Base-by-base conservation (phyloP, 768 basidiomycete species). In the Phylloporus arenicola region DNA sequence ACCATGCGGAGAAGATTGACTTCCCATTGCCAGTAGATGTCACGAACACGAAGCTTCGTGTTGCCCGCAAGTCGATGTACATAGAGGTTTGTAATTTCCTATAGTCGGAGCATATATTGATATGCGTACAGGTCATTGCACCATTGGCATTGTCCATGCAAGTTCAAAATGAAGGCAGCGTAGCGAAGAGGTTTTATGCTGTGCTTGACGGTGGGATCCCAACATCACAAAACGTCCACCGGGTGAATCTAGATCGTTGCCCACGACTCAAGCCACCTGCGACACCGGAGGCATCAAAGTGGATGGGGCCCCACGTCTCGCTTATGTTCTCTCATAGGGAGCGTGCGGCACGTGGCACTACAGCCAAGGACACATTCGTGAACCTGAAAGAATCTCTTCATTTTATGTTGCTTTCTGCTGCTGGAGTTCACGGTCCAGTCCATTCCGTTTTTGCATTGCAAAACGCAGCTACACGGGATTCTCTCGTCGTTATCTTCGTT, bases 11-110 rank as follows among this genome's bases (percentile, higher is more conserved):
- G 44, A 43, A 48, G 30, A 50, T 80, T 7, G 8, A 42, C 1
- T 80, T 71, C 39, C 79, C 78, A 0, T 72, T 76, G 40, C 76
- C 77, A 9, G 62, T 82, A 10, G 57, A 72, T 29, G 67, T 68
- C 5, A 51, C 56, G 17, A 64, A 66, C 14, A 45, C 61, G 2
- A 78, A 69, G 55, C 57, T 75, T 10, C 72, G 78, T 5, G 56
- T 82, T 30, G 81, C 82, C 9, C 71, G 81, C 34, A 80, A 77
- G 54, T 83, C 80, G 1, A 69, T 61, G 22, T 83, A 78, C 50
- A 63, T 82, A 4, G 72, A 68, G 60, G 69, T 68, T 20, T 3
- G 61, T 11, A 30, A n/a, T 12, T 14, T 13, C 11, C 1, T 7
- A 16, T 41, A 14, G 7, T 25, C 5, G 11, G 12, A 34, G 3